phyloP scores from a whole-genome alignment of 768 basidiomycete genomes.

The Paxillus rubicundulus region DNA sequence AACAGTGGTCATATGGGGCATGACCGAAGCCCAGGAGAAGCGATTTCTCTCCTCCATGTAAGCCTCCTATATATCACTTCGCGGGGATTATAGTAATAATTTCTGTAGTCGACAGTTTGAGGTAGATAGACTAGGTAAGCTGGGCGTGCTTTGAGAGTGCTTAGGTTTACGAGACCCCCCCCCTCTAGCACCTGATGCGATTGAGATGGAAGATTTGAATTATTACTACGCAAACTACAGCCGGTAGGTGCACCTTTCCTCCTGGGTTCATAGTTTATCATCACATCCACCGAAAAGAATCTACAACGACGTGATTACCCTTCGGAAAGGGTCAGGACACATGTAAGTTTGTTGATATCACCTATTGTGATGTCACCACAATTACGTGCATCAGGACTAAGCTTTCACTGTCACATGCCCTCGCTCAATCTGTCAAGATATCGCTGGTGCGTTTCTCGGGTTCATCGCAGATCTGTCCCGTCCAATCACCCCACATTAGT shows the following conservation, averaged over 20 bases:
- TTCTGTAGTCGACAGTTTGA: conserved; percentile 84
- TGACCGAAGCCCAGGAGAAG: conserved; percentile 91
- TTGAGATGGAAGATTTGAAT: conserved; percentile 97
- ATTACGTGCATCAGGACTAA: conserved; percentile 71
- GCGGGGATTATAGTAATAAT: conserved; percentile 2
- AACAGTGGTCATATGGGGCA: conserved; percentile 96
- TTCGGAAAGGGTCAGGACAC: conserved; percentile 91
- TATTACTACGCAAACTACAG: conserved; percentile 98
- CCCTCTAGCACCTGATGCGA: conserved; percentile 70
- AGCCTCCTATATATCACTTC: conserved; percentile 30
- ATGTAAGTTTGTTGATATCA: conserved; percentile 57
- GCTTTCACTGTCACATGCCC: conserved; percentile 88
- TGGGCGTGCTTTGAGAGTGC: background rate
- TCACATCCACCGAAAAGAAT: conserved; percentile 47
- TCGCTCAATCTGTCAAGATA: conserved; percentile 96
- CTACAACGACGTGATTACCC: conserved; percentile 96
- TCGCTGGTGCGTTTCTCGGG: conserved; percentile 60
- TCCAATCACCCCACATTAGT: conserved; percentile 41
- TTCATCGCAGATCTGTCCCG: background rate
- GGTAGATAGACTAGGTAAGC: conserved; percentile 76
- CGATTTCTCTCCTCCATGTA: conserved; percentile 89
- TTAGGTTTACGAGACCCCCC: conserved; percentile 1
- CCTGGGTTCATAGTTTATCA: conserved; percentile 21
- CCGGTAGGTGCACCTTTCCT: conserved; percentile 49
- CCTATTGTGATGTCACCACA: conserved; percentile 7